Percentiles rank a stretch among this genome's conserved stretches.
Evolutionary conservation across 2,329 filamentous ascomycete genomes (phyloP).

Genomic region (Penicillium sp.): DNA sequence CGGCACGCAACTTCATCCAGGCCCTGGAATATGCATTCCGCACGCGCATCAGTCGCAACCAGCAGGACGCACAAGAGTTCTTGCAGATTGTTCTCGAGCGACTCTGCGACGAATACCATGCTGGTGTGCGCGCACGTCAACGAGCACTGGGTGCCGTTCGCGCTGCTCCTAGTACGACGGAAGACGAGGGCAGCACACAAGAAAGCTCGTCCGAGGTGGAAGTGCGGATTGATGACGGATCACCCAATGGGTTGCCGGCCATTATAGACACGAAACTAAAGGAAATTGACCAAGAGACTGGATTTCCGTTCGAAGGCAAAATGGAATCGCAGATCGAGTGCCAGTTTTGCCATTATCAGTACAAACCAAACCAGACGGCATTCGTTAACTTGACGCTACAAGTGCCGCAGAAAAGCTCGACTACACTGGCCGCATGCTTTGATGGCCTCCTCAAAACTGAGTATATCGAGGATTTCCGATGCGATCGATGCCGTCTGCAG

Average conservation of each 20-base stretch:
- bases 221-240: constrained; percentile 40
- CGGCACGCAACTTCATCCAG: constrained; percentile 77
- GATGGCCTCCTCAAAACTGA: constrained; percentile 94
- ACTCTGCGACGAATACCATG: constrained; percentile 90
- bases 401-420: constrained; percentile 79
- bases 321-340: constrained; percentile 96
- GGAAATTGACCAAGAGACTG: constrained; percentile 44
- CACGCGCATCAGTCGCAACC: constrained; percentile 86
- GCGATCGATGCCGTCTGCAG: constrained; percentile 84
- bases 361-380: constrained; percentile 75
- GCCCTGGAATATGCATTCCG: constrained; percentile 82
- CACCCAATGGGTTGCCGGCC: constrained; percentile 32
- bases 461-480: constrained; percentile 95
- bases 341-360: constrained; percentile 83
- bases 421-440: constrained; percentile 82
- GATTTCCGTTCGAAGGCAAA: constrained; percentile 88
- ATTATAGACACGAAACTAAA: constrained; percentile 41
- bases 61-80: constrained; percentile 98
- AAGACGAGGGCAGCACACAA: constrained; percentile 11
- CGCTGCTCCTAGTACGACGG: constrained; percentile 15
- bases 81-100: constrained; percentile 90
- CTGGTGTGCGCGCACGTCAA: constrained; percentile 69
- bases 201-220: constrained; percentile 31
- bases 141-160: constrained; percentile 30
- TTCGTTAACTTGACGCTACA: constrained; percentile 92